Base-by-base conservation (phyloP, 495 filamentous ascomycete genomes). In the Lasiosphaeriaceae sp. region DNA sequence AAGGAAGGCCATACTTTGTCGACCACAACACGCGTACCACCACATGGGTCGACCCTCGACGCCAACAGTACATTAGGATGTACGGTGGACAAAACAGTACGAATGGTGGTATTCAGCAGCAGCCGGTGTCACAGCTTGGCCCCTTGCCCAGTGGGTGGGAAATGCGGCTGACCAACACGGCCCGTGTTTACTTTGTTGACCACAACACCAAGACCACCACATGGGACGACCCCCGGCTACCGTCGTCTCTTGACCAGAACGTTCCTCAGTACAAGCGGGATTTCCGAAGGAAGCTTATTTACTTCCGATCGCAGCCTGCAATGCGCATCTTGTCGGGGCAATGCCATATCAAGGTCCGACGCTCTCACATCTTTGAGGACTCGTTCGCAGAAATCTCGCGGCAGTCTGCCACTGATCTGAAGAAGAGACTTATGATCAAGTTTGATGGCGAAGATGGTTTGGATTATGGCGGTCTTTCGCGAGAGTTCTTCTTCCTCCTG, bases 151-250 rank as follows among this genome's bases (percentile, higher is more conserved):
- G 93, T 70, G 94, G 94, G 19, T 98, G 94, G 94, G 94, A 98
- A 78, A 98, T 98, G 94, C 89, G 94, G 56, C 84, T 98, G 22
- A 98, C 94, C 48, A 97, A 97, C 68, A 98, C 94, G 7, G 94
- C 94, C 12, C 84, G 94, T 46, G 94, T 98, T 21, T 98, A 98
- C 73, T 98, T 98, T 68, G 94, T 98, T 34, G 94, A 98, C 66
- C 94, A 98, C 77, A 98, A 98, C 70, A 98, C 94, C 57, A 98
- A 98, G 79, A 98, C 94, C 0, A 98, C 94, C 12, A 98, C 94
- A n/a, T 98, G 94, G 94, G 94, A 98, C 66, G 94, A 98, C 65
- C 94, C 94, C 20, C 85, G 94, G 55, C 76, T 98, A 58, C 94
- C 94, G 47, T 97, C 93, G 9, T 97, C 95, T 2, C 77, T 98